phyloP scores from a whole-genome alignment of 169 alveolate genomes.

The Theileria parva region DNA sequence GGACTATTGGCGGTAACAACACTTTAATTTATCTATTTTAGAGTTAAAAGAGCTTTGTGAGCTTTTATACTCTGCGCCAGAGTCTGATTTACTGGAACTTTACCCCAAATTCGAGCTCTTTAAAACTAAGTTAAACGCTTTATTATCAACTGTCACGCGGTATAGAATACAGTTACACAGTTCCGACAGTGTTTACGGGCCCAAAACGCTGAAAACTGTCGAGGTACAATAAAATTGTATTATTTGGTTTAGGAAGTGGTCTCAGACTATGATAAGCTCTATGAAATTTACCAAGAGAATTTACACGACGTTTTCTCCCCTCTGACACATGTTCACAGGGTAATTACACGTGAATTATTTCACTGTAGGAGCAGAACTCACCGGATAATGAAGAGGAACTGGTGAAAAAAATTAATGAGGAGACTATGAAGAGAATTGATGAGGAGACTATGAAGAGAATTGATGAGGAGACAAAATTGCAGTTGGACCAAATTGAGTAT shows the following conservation, averaged over 20 bases:
- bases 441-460: conserved; percentile 16
- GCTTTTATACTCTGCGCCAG: neutral
- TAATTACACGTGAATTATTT: neutral
- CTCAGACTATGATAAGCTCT: conserved; percentile 55
- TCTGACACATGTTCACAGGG: conserved; percentile 17
- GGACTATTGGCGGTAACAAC: conserved; percentile 34
- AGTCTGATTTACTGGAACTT: neutral
- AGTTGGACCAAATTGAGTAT: conserved; percentile 31
- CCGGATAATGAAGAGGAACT: neutral
- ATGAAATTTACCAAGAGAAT: conserved; percentile 54
- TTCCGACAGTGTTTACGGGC: conserved; percentile 45
- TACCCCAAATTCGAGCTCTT: conserved; percentile 19
- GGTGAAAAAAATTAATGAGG: conserved; percentile 18
- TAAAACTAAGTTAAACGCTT: conserved; percentile 29
- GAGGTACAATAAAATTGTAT: neutral
- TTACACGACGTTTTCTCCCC: conserved; percentile 25
- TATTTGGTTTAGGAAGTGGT: conserved; percentile 19
- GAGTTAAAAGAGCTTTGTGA: conserved; percentile 38
- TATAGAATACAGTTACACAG: conserved; percentile 41
- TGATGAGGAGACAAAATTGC: conserved; percentile 42
- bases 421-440: conserved; percentile 10
- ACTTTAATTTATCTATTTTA: neutral
- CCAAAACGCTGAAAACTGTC: conserved; percentile 44
- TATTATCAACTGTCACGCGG: conserved; percentile 29
- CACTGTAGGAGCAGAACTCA: neutral